Base-by-base conservation (phyloP, 2,329 filamentous ascomycete genomes). In the Simplicillium aogashimaense region DNA sequence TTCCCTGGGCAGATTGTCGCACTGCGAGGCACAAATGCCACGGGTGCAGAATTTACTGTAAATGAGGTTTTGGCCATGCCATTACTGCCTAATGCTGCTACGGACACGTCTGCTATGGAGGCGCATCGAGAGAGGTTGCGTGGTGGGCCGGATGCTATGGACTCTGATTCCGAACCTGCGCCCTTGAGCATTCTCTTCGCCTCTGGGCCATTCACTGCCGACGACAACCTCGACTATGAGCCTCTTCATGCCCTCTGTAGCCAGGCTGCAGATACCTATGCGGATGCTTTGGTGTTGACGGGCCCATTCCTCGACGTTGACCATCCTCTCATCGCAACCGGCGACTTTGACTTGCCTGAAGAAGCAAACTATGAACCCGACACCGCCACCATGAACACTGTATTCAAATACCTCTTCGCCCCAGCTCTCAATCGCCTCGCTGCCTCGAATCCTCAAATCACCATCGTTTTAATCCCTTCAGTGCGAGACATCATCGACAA, bases 1-100 rank as follows among this genome's bases (percentile, higher is more conserved):
- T 97, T 97, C 57, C 92, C 90, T 0, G 92, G 92, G 6, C 89
- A 97, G 56, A 87, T 97, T 39, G 86, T 95, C 25, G 92, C 90
- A 7, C 63, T 97, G 20, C 75, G 75, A 45, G 92, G 92, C 7
- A 87, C 80, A 50, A 98, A 98, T 56, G 80, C 87, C 15, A 87
- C 86, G 1, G 90, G 90, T 0, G 74, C 80, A 30, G 82, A 85
- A 51, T 95, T 97, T 50, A 74, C 80, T 1, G 87, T 92, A 28
- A 79, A 75, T 29, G 80, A 95, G 53, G 63, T 92, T 3, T 69
- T 97, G 7, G 67, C 81, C 1, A 64, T 87, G 3, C 92, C 92
- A 2, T 67, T 86, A 3, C 71, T 94, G 12, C 79, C 80, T 3
- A 79, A 73, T 44, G 81, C 88, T 10, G 86, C 84, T 1, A 89